phyloP scores from a whole-genome alignment of 345 rosid species.

The Populus ilicifolia region DNA sequence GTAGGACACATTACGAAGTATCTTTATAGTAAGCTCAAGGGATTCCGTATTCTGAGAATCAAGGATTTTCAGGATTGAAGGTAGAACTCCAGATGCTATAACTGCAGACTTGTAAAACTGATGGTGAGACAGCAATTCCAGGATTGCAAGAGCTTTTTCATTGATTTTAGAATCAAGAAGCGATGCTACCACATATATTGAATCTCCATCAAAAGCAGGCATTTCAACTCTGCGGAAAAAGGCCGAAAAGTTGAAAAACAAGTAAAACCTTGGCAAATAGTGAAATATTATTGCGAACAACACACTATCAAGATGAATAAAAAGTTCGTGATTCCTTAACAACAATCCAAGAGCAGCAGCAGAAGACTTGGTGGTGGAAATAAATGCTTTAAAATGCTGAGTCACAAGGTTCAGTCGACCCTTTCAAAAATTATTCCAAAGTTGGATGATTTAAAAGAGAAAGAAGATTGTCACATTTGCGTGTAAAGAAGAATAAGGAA shows the following conservation, averaged over 20 bases:
- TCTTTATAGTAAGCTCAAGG: constrained; percentile 23
- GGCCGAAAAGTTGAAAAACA: background rate
- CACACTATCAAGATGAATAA: background rate
- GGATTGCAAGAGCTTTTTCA: constrained; percentile 25
- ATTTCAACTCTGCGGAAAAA: constrained; percentile 27
- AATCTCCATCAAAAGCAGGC: constrained; percentile 25
- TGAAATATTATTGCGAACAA: background rate
- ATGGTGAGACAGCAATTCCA: constrained; percentile 26
- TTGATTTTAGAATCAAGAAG: constrained; percentile 28
- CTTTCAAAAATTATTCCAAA: no score
- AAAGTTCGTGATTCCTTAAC: background rate
- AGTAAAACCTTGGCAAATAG: background rate
- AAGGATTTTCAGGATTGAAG: constrained; percentile 30
- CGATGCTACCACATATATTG: constrained; percentile 20
- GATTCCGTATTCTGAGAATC: constrained; percentile 14
- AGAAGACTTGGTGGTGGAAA: background rate
- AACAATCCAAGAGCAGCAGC: background rate
- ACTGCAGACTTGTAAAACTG: constrained; percentile 17
- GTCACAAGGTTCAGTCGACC: no score
- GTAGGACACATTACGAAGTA: constrained; percentile 30
- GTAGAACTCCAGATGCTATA: constrained; percentile 27
- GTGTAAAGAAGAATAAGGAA: no score
- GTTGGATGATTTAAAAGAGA: no score
- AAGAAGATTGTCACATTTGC: no score
- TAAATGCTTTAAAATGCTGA: background rate